Conservation (phyloP, 176 grass and related monocot species). For the Hordeum marinum region DNA sequence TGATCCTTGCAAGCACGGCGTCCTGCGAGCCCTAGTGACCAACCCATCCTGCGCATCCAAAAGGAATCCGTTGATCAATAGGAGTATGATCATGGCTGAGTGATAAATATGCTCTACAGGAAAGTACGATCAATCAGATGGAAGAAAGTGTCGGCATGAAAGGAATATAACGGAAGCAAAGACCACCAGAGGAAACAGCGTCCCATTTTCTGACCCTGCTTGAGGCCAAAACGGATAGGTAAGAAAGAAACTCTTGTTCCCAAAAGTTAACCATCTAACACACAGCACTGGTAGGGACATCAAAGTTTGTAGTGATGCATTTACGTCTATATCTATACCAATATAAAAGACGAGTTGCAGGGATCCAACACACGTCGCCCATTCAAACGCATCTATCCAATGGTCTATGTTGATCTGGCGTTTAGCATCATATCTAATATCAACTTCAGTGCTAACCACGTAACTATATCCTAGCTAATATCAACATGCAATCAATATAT, state of each 20-base stretch:
- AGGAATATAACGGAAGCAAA: neutral
- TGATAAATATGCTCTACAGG: neutral
- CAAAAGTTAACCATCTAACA: neutral
- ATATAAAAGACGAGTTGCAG: no score
- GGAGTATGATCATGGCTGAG: neutral
- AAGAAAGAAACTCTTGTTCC: neutral
- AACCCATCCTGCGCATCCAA: slow-evolving; percentile 27
- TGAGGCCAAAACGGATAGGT: neutral
- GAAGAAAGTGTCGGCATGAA: neutral
- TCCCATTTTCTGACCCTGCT: neutral
- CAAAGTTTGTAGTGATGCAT: neutral
- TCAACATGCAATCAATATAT: no score
- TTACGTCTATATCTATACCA: neutral
- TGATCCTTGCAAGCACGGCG: neutral
- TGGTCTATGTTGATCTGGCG: no score
- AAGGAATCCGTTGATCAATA: neutral
- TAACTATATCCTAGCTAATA: no score
- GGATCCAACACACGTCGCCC: no score
- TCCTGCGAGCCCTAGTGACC: neutral
- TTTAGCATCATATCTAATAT: no score
- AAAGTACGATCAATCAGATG: neutral
- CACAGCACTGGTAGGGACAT: neutral
- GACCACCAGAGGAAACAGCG: neutral
- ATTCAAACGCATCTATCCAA: no score
- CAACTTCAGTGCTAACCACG: no score